Evolutionary conservation across 495 filamentous ascomycete genomes (phyloP).

Genomic region (Opeltia flavorubescens): DNA sequence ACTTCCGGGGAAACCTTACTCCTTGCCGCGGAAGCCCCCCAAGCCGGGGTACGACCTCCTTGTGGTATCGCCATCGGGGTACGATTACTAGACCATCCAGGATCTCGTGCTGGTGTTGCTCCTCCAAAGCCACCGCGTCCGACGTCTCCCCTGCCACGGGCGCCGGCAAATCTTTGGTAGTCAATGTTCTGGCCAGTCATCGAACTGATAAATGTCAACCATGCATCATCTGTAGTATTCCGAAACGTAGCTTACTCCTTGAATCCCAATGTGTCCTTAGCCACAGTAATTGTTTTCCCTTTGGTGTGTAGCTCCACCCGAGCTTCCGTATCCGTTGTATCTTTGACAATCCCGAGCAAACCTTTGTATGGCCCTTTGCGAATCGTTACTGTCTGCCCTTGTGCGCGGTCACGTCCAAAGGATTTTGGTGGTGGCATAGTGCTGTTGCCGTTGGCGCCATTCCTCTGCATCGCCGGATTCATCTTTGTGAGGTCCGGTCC

Average conservation of each 20-base stretch:
- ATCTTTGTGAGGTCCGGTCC: constrained; percentile 75
- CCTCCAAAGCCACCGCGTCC: constrained; percentile 27
- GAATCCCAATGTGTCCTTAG: constrained; percentile 60
- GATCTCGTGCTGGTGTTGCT: constrained; percentile 19
- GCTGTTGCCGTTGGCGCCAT: constrained; percentile 31
- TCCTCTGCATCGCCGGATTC: constrained; percentile 74
- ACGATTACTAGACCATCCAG: constrained; percentile 43
- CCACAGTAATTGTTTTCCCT: constrained; percentile 69
- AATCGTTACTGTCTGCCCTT: constrained; percentile 83
- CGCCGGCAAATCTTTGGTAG: constrained; percentile 45
- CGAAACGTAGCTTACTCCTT: constrained; percentile 47
- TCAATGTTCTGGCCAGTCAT: constrained; percentile 62
- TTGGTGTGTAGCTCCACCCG: constrained; percentile 88
- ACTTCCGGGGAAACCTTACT: neutral
- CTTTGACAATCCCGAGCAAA: constrained; percentile 85
- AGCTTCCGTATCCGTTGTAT: constrained; percentile 69
- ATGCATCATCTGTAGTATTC: neutral
- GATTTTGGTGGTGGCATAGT: constrained; percentile 63
- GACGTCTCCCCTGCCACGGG: constrained; percentile 38
- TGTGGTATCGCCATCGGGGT: constrained; percentile 49
- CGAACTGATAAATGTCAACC: constrained; percentile 25
- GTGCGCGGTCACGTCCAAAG: constrained; percentile 68
- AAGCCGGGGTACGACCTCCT: constrained; percentile 55
- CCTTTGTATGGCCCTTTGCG: constrained; percentile 80
- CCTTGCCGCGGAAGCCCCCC: constrained; percentile 29